Evolutionary conservation across 1,139 yeast genomes (phyloP).

Genomic region (Yamadazyma sp.): DNA sequence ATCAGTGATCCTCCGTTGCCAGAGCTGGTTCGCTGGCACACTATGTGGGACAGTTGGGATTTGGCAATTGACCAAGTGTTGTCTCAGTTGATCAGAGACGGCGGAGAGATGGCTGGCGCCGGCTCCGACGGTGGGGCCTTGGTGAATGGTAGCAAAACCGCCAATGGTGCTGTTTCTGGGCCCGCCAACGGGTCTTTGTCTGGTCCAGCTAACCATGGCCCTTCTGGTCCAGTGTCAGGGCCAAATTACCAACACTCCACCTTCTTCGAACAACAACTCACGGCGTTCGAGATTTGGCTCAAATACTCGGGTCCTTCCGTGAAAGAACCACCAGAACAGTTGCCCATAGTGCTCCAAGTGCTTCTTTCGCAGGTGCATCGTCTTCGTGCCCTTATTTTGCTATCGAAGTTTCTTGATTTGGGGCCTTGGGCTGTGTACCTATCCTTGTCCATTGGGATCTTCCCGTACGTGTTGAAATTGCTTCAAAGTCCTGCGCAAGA

Average conservation of each 20-base stretch:
- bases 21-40: slow-evolving; percentile 72
- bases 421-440: slow-evolving; percentile 98
- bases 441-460: slow-evolving; percentile 90
- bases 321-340: slow-evolving; percentile 88
- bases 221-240: slow-evolving; percentile 1
- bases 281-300: slow-evolving; percentile 96
- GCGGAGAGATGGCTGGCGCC: neutral
- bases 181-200: neutral
- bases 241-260: slow-evolving; percentile 78
- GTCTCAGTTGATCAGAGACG: slow-evolving; percentile 54
- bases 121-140: slow-evolving; percentile 11
- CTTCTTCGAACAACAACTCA: slow-evolving; percentile 91
- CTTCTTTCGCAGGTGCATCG: slow-evolving; percentile 92
- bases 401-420: slow-evolving; percentile 83
- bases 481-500: slow-evolving; percentile 96
- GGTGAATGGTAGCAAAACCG: too few species aligned
- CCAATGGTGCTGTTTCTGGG: neutral
- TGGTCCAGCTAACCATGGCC: neutral
- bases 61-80: slow-evolving; percentile 93
- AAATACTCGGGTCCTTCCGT: slow-evolving; percentile 81
- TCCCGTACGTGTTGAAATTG: slow-evolving; percentile 88
- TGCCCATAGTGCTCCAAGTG: slow-evolving; percentile 92
- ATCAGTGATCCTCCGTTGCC: slow-evolving; percentile 93
- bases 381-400: slow-evolving; percentile 77
- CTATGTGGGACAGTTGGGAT: slow-evolving; percentile 99